Evolutionary conservation across 1,284 basidiomycete genomes (phyloP).

Genomic region (Irpex lacteus): DNA sequence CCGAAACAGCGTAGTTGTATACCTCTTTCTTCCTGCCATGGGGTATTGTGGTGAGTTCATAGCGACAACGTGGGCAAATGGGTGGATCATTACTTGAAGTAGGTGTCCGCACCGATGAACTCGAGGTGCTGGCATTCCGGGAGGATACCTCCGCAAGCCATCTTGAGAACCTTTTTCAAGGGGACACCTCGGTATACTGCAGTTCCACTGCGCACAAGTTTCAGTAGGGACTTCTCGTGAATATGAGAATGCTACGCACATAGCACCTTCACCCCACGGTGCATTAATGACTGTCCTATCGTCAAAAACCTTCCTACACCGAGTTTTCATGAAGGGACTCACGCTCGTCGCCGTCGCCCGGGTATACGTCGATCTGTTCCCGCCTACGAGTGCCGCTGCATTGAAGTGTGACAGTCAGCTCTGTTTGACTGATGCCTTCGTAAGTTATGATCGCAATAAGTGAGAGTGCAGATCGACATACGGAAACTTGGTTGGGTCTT

Average conservation of each 20-base stretch:
- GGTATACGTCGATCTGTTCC: slow-evolving; percentile 52
- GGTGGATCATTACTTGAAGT: slow-evolving; percentile 44
- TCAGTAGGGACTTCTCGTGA: not conserved
- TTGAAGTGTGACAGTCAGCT: slow-evolving; percentile 52
- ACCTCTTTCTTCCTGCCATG: slow-evolving; percentile 41
- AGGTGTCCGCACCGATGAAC: slow-evolving; percentile 56
- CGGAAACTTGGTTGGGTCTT: slow-evolving; percentile 45
- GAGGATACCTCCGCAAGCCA: slow-evolving; percentile 47
- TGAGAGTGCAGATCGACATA: slow-evolving; percentile 24
- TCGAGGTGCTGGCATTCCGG: slow-evolving; percentile 51
- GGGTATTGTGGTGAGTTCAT: not conserved
- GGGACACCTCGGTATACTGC: slow-evolving; percentile 46
- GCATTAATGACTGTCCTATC: slow-evolving; percentile 15
- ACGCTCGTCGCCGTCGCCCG: slow-evolving; percentile 57
- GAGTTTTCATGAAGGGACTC: slow-evolving; percentile 13
- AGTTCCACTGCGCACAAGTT: slow-evolving; percentile 22
- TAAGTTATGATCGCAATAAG: not conserved
- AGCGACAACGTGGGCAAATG: not conserved
- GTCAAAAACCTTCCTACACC: not conserved
- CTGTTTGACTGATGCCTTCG: slow-evolving; percentile 34
- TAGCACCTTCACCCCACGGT: slow-evolving; percentile 56
- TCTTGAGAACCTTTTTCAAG: slow-evolving; percentile 51
- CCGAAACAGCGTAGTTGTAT: slow-evolving; percentile 55
- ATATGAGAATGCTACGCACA: slow-evolving; percentile 32
- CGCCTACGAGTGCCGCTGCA: slow-evolving; percentile 54